Evolutionary conservation across 805 yeast genomes (phyloP).

Genomic region (Myxozyma vanderwaltii): DNA sequence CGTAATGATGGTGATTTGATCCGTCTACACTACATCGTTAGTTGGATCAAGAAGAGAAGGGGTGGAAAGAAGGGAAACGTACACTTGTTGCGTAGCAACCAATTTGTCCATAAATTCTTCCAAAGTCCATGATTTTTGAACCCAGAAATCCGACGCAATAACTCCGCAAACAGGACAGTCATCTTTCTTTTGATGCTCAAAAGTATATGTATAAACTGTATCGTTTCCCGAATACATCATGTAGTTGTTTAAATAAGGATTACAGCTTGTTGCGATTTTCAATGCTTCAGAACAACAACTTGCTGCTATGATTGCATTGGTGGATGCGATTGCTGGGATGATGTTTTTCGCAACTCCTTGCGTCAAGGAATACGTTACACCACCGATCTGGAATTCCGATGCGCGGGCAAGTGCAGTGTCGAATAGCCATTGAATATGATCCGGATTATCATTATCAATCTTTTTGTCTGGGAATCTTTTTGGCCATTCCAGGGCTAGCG

Average conservation of each 20-base stretch:
- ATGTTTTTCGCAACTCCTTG: conserved; percentile 89
- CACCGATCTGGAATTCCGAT: conserved; percentile 59
- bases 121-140: conserved; percentile 41
- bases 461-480: conserved; percentile 47
- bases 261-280: conserved; percentile 70
- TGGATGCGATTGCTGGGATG: conserved; percentile 91
- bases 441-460: conserved; percentile 69
- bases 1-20: conserved; percentile 52
- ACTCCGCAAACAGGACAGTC: conserved; percentile 80
- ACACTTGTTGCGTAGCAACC: conserved; percentile 37
- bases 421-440: conserved; percentile 66
- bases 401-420: conserved; percentile 63
- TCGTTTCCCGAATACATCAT: conserved; percentile 86
- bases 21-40: conserved; percentile 30
- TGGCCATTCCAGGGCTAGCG: conserved; percentile 76
- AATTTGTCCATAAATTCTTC: conserved; percentile 50
- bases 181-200: conserved; percentile 58
- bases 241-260: conserved; percentile 70
- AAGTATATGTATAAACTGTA: conserved; percentile 74
- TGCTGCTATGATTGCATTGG: conserved; percentile 83
- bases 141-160: conserved; percentile 33
- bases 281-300: conserved; percentile 84
- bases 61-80: conserved; percentile 32
- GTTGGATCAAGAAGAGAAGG: conserved; percentile 1
- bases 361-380: conserved; percentile 70